Evolutionary conservation across 768 basidiomycete species (phyloP), one percentile per base, ranked within the genome.

Genomic region (Lactarius sanguifluus): DNA sequence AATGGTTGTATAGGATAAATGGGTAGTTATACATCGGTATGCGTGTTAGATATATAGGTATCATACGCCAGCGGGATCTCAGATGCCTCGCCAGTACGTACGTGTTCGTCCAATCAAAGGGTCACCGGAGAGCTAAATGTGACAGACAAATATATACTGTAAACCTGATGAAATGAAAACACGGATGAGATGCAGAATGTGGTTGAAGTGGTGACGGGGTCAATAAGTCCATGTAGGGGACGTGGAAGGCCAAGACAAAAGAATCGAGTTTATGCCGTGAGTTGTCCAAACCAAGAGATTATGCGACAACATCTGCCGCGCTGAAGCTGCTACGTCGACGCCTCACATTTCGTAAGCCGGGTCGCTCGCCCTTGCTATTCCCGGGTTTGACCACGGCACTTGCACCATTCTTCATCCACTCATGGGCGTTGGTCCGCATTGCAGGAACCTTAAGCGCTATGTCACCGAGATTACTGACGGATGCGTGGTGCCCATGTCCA

Each of bases 291-390:
- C 57, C 57, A 60, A 45, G 55, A 57, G 55, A 57, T 78, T 79
- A 94, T 72, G 90, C 91, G 67, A 93, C 85, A 25, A 94, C 88
- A 75, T 94, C 92, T 4, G 90, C 92, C 64, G 88, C 82, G 74
- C 93, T 94, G 76, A 94, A 94, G 72, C 93, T 94, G 73, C 92
- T 94, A 66, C 92, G 81, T 73, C 92, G 80, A 68, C 91, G 83
- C 69, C 91, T 82, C 59, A 92, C 84, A 52, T 80, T 88, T 61
- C 92, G 82, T 67, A 92, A 77, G 1, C 87, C 86, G 9, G 92
- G 92, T 45, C 91, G 85, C 69, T 85, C 87, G 1, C 86, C 82
- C 75, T 90, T 93, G 45, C 30, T 52, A 41, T 86, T 84, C 18
- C 83, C 85, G 23, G 90, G 87, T 16, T 86, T 85, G 47, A 94